A percentile compares a stretch with the other conserved stretches of the same genome.
Evolutionary conservation across 306 rosid species (phyloP).

Genomic region (Arachis hypogaea): DNA sequence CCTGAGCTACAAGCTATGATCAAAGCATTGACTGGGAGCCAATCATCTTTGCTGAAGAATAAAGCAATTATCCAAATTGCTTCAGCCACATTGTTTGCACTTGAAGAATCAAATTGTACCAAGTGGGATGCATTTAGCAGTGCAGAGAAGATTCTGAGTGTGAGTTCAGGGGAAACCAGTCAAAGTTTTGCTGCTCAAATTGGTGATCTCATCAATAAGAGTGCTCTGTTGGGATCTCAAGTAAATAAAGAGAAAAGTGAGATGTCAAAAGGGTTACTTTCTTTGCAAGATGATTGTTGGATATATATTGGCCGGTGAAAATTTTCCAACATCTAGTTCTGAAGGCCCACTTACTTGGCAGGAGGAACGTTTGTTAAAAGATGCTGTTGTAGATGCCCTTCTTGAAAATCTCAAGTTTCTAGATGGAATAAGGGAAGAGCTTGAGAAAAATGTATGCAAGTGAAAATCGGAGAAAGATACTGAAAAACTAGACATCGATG

Average conservation of each 20-base stretch:
- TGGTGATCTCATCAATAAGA: conserved; percentile 78
- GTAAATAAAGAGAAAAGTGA: conserved; percentile 54
- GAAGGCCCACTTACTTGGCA: conserved; percentile 98
- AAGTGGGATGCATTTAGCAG: conserved; percentile 87
- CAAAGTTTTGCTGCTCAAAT: conserved; percentile 94
- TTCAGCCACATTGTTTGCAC: conserved; percentile 69
- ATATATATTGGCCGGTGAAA: conserved; percentile 87
- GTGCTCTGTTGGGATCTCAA: conserved; percentile 66
- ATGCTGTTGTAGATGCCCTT: conserved; percentile 80
- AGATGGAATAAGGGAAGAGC: conserved; percentile 79
- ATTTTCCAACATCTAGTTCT: conserved; percentile 85
- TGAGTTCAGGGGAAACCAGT: conserved; percentile 84
- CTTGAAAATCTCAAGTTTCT: conserved; percentile 87
- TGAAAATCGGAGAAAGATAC: conserved; percentile 57
- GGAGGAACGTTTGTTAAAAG: conserved; percentile 87
- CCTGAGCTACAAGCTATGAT: conserved; percentile 75
- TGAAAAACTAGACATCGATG: conserved; percentile 58
- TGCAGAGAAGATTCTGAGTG: conserved; percentile 71
- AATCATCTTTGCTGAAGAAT: conserved; percentile 71
- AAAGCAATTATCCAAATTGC: conserved; percentile 94
- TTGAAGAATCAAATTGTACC: conserved; percentile 66
- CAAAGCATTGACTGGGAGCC: conserved; percentile 72
- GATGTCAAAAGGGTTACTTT: conserved; percentile 63
- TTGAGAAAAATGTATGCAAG: conserved; percentile 65
- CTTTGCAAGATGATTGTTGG: conserved; percentile 81